Base-by-base conservation (phyloP, 768 basidiomycete genomes). In the Collybia mongolica region DNA sequence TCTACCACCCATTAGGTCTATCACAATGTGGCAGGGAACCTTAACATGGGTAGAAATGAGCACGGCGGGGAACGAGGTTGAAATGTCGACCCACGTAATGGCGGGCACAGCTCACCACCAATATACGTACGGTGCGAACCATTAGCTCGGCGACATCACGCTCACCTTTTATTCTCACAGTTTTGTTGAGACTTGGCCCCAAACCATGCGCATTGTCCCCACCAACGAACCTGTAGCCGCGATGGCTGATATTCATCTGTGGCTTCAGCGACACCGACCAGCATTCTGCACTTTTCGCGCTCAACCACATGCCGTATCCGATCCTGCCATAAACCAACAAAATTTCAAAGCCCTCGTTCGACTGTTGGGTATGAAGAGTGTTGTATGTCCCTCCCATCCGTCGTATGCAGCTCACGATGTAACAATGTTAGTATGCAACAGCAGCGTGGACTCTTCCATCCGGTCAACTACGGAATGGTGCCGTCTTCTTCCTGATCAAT, bases 151-250 rank as follows among this genome's bases (percentile, higher is more conserved):
- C 35, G 36, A 36, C 29, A 32, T 37, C 38, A 45, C n/a, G 39
- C 9, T 44, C 7, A 15, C 43, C 39, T 1, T 29, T 36, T 12
- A 37, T 15, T 43, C 24, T 23, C 24, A 8, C 57, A 88, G 86
- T 46, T 78, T 65, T 39, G 54, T 72, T 6, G 71, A 79, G 2
- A 76, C 71, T 0, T 87, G 84, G 85, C 85, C 86, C 1, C 48
- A 54, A 6, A 56, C 58, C 2, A 54, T 86, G 54, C 56, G 62
- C 1, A 62, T 84, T 6, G 65, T 63, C 14, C 66, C 75, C 6
- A 69, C 75, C 19, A 65, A 65, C 37, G 73, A 77, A 37, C 72
- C 67, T 3, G 61, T 72, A 0, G 72, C 79, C 9, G 55, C 80
- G 0, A 28, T 57, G 3, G 3, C 39, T 1, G 75, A 78, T 7